Evolutionary conservation across 352 stramenopile genomes (phyloP).

Genomic region (Phytophthora europaea): DNA sequence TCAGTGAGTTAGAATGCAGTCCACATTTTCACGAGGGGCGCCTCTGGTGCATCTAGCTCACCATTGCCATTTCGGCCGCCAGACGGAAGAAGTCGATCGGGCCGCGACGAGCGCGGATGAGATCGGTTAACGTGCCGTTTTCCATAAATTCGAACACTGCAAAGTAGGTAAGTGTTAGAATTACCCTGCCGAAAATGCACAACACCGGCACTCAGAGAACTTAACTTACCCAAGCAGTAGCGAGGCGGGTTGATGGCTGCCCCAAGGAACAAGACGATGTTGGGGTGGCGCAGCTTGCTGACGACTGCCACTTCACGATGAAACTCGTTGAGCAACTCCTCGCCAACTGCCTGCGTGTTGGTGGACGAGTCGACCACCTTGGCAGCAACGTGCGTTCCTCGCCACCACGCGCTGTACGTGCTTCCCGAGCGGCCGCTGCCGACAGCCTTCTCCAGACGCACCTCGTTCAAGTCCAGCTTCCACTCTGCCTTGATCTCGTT

Average conservation of each 20-base stretch:
- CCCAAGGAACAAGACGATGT: conserved; percentile 89
- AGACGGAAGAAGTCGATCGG: conserved; percentile 88
- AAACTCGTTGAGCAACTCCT: conserved; percentile 89
- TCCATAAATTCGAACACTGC: conserved; percentile 91
- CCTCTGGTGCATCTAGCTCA: conserved; percentile 20
- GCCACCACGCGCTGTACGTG: conserved; percentile 85
- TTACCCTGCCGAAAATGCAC: background rate
- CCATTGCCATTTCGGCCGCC: conserved; percentile 83
- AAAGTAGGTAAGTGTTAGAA: background rate
- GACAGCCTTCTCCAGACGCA: conserved; percentile 75
- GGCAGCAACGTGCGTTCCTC: conserved; percentile 80
- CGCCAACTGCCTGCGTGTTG: conserved; percentile 71
- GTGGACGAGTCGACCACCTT: conserved; percentile 84
- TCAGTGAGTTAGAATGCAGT: background rate
- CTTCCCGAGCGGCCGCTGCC: conserved; percentile 80
- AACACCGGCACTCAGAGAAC: conserved; percentile 14
- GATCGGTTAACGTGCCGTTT: conserved; percentile 84
- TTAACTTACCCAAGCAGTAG: conserved; percentile 85
- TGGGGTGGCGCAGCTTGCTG: conserved; percentile 87
- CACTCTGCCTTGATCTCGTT: conserved; percentile 89
- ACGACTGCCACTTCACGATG: conserved; percentile 88
- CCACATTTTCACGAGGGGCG: background rate
- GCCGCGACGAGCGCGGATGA: conserved; percentile 74
- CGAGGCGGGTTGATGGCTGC: conserved; percentile 79
- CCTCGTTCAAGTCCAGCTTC: conserved; percentile 80